phyloP scores from a whole-genome alignment of 139 green algal species.

The Volvox reticuliferus region DNA sequence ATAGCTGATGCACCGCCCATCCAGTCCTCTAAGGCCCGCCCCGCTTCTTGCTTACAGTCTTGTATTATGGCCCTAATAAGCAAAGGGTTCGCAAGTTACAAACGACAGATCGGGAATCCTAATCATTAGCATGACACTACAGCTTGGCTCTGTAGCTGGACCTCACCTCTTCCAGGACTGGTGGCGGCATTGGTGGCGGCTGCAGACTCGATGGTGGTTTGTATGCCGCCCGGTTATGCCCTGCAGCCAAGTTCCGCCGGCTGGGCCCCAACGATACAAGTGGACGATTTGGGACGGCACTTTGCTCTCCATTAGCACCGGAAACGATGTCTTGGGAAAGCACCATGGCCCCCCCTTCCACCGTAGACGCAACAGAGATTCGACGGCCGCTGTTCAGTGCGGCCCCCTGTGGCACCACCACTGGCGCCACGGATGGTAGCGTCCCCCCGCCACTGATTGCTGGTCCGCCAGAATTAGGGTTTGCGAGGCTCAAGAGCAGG shows the following conservation, averaged over 20 bases:
- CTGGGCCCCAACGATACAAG: neutral
- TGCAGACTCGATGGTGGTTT: neutral
- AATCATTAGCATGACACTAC: too few relatives aligned
- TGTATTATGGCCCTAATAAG: too few relatives aligned
- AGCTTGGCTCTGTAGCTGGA: too few relatives aligned
- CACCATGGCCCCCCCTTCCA: neutral
- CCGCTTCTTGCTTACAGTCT: too few relatives aligned
- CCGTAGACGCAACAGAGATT: neutral
- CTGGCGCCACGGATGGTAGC: neutral
- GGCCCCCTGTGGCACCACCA: neutral
- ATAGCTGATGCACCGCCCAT: too few relatives aligned
- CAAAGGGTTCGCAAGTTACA: too few relatives aligned
- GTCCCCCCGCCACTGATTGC: neutral
- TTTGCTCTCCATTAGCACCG: neutral
- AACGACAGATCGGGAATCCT: too few relatives aligned
- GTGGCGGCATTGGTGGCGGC: neutral
- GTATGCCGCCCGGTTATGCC: neutral
- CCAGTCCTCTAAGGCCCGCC: too few relatives aligned
- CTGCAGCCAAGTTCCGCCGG: neutral
- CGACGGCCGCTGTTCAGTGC: neutral
- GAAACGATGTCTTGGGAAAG: neutral
- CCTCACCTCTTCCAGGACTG: slow-evolving; percentile 28
- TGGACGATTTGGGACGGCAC: neutral
- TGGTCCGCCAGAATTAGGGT: neutral
- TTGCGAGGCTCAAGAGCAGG: neutral